These are phyloP conservation scores for Blastobotrys arbuscula DNA, from an alignment of 1,139 yeast species.

Conservation along the genomic window DNA sequence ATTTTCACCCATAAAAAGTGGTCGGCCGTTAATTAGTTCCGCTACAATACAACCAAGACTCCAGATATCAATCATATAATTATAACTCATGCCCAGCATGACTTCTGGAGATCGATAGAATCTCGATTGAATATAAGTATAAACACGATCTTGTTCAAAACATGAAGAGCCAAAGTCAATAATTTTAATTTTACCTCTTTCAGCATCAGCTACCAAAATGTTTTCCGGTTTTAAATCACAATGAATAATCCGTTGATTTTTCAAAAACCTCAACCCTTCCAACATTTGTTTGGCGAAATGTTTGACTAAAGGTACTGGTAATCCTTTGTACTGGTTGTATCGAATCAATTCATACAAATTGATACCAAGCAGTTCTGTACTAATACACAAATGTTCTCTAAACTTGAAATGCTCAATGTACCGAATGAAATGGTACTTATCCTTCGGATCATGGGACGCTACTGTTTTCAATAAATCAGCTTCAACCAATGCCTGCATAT, in stretches of 20 bases:
- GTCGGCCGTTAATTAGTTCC: slow-evolving; percentile 61
- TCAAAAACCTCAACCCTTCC: slow-evolving; percentile 56
- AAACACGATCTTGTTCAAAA: slow-evolving; percentile 79
- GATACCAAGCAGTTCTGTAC: slow-evolving; percentile 64
- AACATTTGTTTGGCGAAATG: slow-evolving; percentile 52
- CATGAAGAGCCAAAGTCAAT: slow-evolving; percentile 98
- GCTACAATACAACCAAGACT: slow-evolving; percentile 66
- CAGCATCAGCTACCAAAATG: slow-evolving; percentile 71
- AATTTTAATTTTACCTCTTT: slow-evolving; percentile 79
- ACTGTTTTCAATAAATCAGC: slow-evolving; percentile 60
- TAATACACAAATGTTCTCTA: slow-evolving; percentile 77
- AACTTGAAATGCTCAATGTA: slow-evolving; percentile 71
- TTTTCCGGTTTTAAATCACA: slow-evolving; percentile 96
- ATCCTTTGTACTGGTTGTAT: slow-evolving; percentile 54
- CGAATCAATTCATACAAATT: slow-evolving; percentile 66
- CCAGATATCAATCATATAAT: slow-evolving; percentile 72
- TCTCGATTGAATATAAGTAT: slow-evolving; percentile 91
- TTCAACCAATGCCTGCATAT: slow-evolving; percentile 73
- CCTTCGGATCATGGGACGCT: slow-evolving; percentile 39
- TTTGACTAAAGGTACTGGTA: slow-evolving; percentile 48
- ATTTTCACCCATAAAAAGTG: slow-evolving; percentile 64
- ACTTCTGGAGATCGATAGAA: slow-evolving; percentile 94
- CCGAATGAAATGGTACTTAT: slow-evolving; percentile 43
- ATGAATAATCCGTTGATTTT: slow-evolving; percentile 55
- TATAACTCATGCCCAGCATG: slow-evolving; percentile 69